A percentile compares a stretch with the other conserved stretches of the same genome.
Evolutionary conservation across 2,329 filamentous ascomycete species (phyloP).

Genomic region (Aspergillus texensis): DNA sequence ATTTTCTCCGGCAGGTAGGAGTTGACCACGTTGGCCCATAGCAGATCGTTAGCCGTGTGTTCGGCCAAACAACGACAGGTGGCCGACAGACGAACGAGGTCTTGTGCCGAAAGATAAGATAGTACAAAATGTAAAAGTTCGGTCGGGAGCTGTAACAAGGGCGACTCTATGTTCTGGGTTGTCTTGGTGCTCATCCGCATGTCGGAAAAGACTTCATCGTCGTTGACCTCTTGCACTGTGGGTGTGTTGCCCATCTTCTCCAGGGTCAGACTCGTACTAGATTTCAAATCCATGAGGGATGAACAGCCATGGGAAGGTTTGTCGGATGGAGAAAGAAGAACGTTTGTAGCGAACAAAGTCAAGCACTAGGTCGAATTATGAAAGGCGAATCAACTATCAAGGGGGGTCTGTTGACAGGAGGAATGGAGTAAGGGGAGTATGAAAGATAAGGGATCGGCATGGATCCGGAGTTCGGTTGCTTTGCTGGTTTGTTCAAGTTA

Average conservation of each 20-base stretch:
- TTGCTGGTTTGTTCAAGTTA: background rate
- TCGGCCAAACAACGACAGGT: slow-evolving; percentile 64
- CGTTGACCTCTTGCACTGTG: slow-evolving; percentile 9
- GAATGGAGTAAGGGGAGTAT: background rate
- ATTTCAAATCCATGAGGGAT: slow-evolving; percentile 5
- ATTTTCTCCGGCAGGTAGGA: slow-evolving; percentile 65
- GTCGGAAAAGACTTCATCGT: background rate
- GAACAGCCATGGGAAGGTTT: background rate
- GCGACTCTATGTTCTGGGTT: slow-evolving; percentile 13
- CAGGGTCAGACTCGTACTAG: background rate
- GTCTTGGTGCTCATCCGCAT: slow-evolving; percentile 4
- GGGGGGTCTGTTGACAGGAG: background rate
- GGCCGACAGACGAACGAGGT: slow-evolving; percentile 62
- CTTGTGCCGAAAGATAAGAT: slow-evolving; percentile 63
- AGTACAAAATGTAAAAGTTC: slow-evolving; percentile 78
- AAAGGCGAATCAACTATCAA: too few relatives aligned
- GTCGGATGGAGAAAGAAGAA: background rate
- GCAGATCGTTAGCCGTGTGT: slow-evolving; percentile 65
- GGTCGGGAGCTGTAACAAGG: slow-evolving; percentile 59
- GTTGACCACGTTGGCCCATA: slow-evolving; percentile 74
- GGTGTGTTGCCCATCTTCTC: slow-evolving; percentile 1
- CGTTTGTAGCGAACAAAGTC: background rate
- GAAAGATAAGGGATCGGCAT: background rate
- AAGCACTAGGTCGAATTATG: background rate
- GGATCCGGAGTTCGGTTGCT: background rate